Conservation (phyloP, 202 grass and related monocot genomes). For the Setaria italica region DNA sequence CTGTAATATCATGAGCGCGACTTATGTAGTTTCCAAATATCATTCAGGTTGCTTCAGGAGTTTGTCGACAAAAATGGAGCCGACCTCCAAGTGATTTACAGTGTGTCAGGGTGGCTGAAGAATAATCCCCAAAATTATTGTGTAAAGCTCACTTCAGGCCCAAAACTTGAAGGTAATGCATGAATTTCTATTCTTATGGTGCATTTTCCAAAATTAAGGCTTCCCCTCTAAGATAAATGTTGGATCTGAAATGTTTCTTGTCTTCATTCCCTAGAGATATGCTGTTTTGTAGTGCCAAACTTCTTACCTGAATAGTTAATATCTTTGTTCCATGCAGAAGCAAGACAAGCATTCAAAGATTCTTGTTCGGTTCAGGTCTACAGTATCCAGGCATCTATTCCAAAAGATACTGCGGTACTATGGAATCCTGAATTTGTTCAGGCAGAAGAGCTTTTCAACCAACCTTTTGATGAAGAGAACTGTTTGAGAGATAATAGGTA, state of each 20-base stretch:
- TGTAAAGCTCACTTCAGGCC: constrained; percentile 82
- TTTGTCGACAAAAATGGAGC: constrained; percentile 65
- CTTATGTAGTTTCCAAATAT: neutral
- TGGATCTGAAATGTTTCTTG: neutral
- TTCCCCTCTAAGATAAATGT: constrained; percentile 7
- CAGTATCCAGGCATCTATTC: constrained; percentile 87
- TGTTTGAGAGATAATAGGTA: constrained; percentile 98
- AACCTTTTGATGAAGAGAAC: constrained; percentile 72
- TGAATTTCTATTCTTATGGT: neutral
- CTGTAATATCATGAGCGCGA: neutral
- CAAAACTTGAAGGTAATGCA: constrained; percentile 80
- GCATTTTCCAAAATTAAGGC: neutral
- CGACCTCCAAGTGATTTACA: constrained; percentile 82
- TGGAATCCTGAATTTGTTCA: constrained; percentile 99
- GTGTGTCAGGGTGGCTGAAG: constrained; percentile 90
- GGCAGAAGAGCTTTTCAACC: constrained; percentile 87
- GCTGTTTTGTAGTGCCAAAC: neutral
- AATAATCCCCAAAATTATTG: constrained; percentile 64
- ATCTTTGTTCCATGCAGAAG: constrained; percentile 56
- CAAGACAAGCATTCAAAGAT: constrained; percentile 67
- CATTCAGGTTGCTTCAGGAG: constrained; percentile 81
- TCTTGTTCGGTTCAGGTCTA: constrained; percentile 91
- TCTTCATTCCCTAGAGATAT: neutral
- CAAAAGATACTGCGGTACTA: constrained; percentile 84
- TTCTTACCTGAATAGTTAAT: constrained; percentile 13